Evolutionary conservation across 2,329 filamentous ascomycete genomes (phyloP), one percentile per base, ranked within the genome.

Genomic region (Monosporascus sp.): DNA sequence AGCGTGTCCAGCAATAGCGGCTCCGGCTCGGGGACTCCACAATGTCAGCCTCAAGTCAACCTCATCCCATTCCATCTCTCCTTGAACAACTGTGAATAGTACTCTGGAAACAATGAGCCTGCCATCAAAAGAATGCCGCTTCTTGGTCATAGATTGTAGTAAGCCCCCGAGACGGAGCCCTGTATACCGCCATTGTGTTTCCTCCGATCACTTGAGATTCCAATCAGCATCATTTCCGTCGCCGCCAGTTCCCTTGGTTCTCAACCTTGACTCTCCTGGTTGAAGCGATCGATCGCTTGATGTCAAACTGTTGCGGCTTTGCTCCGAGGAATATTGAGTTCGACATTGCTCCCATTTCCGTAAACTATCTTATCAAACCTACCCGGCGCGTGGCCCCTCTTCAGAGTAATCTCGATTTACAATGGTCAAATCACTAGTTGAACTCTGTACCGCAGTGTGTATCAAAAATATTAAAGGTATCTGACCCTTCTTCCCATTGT

Each of bases 401-500:
- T 55, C 41, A 57, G 53, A 37, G 43, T 43, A 43, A 6, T 24
- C 8, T 36, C 34, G 24, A 16, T 19, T 31, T 37, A 56, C 41
- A 49, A 56, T 56, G 49, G 70, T 73, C 59, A 77, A 79, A 56
- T 78, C 79, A 34, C 73, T 86, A 1, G 65, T 76, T 47, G 76
- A 79, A 7, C 70, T 82, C 56, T 78, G 79, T 61, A 76, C 76
- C 5, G 67, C 70, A 38, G 73, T 76, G 31, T 81, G 79, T 62
- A 67, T 83, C 48, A 78, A 77, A 58, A 79, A 85, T 61, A 72
- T 83, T 56, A 70, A 72, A 51, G 66, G 66, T 67, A 56, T 34
- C 53, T 57, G 56, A 49, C 27, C 27, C 27, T 48, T 40, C 11
- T 24, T 44, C 22, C 22, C 5, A 22, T 44, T 44, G n/a, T 44